A percentile compares a stretch with the other conserved stretches of the same genome.
These are phyloP conservation scores for Rubroshorea leprosula DNA, from an alignment of 345 rosid species.

Conservation along the genomic window DNA sequence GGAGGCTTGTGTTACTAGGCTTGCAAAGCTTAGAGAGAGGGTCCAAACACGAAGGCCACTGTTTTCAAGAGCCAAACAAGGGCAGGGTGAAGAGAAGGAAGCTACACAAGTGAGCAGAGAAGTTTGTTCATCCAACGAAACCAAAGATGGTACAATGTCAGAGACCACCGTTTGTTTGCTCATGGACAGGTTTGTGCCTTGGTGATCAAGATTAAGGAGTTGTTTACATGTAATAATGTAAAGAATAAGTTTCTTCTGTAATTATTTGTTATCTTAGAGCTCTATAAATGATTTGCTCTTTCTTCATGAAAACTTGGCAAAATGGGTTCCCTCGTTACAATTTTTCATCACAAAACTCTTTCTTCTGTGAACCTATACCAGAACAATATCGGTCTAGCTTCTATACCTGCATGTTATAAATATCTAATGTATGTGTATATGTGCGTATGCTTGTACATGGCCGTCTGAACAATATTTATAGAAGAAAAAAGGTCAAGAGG, in stretches of 20 bases:
- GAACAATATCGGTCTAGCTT: too few relatives aligned
- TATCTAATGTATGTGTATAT: too few relatives aligned
- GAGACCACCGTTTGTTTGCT: slow-evolving; percentile 65
- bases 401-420: too few relatives aligned
- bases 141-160: slow-evolving; percentile 30
- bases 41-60: slow-evolving; percentile 29
- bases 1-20: slow-evolving; percentile 44
- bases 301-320: neutral
- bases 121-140: neutral
- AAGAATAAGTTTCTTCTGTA: neutral
- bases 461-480: neutral
- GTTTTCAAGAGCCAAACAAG: slow-evolving; percentile 21
- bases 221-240: neutral
- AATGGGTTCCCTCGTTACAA: neutral
- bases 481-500: slow-evolving; percentile 26
- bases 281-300: neutral
- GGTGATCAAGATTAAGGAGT: slow-evolving; percentile 37
- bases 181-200: slow-evolving; percentile 82
- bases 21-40: slow-evolving; percentile 50
- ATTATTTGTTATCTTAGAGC: neutral
- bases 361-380: too few relatives aligned
- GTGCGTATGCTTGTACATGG: neutral
- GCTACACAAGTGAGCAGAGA: slow-evolving; percentile 24
- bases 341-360: too few relatives aligned
- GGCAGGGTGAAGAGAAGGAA: slow-evolving; percentile 19